Percentiles rank a stretch among this genome's conserved stretches.
Evolutionary conservation across 2,329 filamentous ascomycete genomes (phyloP).

Genomic region (Aphanocladium album): DNA sequence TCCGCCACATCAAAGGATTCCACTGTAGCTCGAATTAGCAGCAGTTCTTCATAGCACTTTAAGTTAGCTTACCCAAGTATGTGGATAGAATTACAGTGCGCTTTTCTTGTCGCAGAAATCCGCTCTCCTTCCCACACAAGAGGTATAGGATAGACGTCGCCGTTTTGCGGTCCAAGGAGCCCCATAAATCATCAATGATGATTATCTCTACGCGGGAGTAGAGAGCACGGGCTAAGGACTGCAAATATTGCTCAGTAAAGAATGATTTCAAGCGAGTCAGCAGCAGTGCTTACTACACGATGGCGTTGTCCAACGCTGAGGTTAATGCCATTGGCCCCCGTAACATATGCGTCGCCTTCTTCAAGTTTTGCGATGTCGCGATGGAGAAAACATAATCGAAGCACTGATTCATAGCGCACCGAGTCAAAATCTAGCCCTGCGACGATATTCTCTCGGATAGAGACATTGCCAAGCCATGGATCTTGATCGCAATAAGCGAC

Average conservation of each 20-base stretch:
- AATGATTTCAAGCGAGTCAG: neutral
- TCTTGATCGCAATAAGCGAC: neutral
- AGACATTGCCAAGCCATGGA: neutral
- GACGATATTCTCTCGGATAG: neutral
- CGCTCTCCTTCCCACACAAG: neutral
- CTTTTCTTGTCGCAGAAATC: neutral
- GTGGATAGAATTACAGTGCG: neutral
- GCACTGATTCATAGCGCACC: neutral
- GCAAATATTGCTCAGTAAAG: neutral
- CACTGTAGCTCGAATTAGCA: neutral
- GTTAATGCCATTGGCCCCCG: neutral
- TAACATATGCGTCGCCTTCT: neutral
- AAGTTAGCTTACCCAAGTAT: neutral
- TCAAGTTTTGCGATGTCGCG: neutral
- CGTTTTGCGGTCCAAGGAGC: conserved; percentile 4
- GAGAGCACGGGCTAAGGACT: conserved; percentile 11
- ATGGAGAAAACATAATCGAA: neutral
- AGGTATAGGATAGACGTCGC: neutral
- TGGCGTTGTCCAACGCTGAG: neutral
- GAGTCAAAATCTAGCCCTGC: neutral
- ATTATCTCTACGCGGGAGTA: conserved; percentile 6
- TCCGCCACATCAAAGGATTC: neutral
- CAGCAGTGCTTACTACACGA: neutral
- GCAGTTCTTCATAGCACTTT: neutral
- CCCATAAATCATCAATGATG: conserved; percentile 13